phyloP scores from a whole-genome alignment of 768 basidiomycete genomes.

The Trametes sanguinea region DNA sequence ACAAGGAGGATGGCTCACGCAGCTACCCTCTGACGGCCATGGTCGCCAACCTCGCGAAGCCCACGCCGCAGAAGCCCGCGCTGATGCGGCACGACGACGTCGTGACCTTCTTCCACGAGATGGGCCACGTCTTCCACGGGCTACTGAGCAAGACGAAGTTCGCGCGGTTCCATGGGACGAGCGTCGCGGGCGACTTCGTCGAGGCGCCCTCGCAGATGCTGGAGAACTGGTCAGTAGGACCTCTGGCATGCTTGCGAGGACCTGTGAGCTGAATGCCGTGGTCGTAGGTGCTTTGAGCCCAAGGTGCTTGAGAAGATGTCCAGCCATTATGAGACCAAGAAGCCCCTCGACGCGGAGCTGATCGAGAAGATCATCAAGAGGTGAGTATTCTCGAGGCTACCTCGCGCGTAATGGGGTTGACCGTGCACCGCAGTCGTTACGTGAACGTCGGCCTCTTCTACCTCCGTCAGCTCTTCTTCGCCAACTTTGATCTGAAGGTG shows the following conservation, averaged over 20 bases:
- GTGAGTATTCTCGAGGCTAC: constrained; percentile 34
- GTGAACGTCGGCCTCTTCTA: constrained; percentile 83
- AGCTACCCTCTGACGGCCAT: constrained; percentile 78
- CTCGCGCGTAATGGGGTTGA: not conserved
- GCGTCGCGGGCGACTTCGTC: constrained; percentile 64
- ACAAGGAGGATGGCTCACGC: constrained; percentile 54
- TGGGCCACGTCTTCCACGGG: constrained; percentile 57
- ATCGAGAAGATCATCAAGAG: constrained; percentile 83
- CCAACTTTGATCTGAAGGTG: constrained; percentile 74
- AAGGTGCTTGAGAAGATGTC: constrained; percentile 77
- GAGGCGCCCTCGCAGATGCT: constrained; percentile 93
- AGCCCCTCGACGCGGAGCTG: constrained; percentile 68
- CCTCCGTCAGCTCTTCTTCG: constrained; percentile 84
- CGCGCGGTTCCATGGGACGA: constrained; percentile 79
- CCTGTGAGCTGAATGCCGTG: not conserved
- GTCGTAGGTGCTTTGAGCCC: constrained; percentile 75
- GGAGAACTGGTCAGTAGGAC: constrained; percentile 72
- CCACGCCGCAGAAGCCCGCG: constrained; percentile 77
- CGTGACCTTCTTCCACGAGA: constrained; percentile 91
- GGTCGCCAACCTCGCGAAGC: constrained; percentile 90
- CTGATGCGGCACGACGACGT: constrained; percentile 88
- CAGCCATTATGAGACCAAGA: constrained; percentile 71
- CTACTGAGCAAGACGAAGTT: constrained; percentile 71
- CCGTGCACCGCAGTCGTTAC: constrained; percentile 44
- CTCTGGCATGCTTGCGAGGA: not conserved